Evolutionary conservation across 2,329 filamentous ascomycete genomes (phyloP).

Genomic region (Cytospora chrysosperma): DNA sequence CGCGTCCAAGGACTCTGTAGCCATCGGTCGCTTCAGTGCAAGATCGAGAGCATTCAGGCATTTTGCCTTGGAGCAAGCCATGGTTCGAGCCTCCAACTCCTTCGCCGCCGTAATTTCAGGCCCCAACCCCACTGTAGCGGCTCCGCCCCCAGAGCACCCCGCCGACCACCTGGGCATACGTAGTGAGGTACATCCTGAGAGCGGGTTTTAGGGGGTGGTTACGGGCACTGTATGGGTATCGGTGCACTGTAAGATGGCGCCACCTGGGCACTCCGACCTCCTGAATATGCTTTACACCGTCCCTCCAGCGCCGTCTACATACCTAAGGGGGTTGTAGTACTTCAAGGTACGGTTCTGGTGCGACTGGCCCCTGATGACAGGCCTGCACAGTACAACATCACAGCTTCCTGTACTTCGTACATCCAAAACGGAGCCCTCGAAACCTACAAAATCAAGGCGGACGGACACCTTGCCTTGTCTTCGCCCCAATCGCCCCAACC

Average conservation of each 20-base stretch:
- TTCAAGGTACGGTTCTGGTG: no score
- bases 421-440: neutral
- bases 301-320: neutral
- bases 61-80: neutral
- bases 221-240: slow-evolving; percentile 15
- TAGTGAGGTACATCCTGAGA: no score
- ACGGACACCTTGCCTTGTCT: slow-evolving; percentile 10
- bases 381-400: neutral
- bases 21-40: slow-evolving; percentile 19
- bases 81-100: neutral
- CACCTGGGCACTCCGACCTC: neutral
- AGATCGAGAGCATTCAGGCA: slow-evolving; percentile 18
- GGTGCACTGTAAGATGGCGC: neutral
- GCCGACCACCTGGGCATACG: no score
- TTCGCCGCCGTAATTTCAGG: neutral
- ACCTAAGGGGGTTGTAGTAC: no score
- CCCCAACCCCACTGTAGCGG: slow-evolving; percentile 3
- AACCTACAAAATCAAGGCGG: slow-evolving; percentile 4
- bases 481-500: no score
- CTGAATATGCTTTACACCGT: neutral
- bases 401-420: neutral
- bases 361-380: neutral
- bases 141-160: slow-evolving; percentile 12
- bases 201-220: neutral
- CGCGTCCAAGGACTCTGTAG: slow-evolving; percentile 9